phyloP scores from a whole-genome alignment of 2,329 filamentous ascomycete species.

The Neofusicoccum parvum region DNA sequence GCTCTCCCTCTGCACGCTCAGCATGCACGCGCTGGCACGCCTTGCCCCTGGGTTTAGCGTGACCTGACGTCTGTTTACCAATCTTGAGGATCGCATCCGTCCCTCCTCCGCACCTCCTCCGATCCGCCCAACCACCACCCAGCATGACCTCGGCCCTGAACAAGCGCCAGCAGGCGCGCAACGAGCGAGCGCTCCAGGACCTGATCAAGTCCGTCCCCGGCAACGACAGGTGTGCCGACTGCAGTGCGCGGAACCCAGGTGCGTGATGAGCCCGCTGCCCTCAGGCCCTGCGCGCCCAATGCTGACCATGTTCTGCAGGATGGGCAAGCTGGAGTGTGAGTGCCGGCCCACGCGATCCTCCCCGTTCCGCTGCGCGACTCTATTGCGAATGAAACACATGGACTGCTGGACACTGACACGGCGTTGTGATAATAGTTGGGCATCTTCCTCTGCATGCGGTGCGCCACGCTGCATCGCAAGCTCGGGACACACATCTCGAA shows the following conservation, averaged over 20 bases:
- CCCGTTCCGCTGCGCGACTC: not conserved
- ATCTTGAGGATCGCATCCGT: slow-evolving; percentile 19
- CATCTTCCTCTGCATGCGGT: slow-evolving; percentile 96
- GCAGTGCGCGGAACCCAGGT: slow-evolving; percentile 89
- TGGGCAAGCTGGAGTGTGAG: slow-evolving; percentile 97
- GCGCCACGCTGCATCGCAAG: slow-evolving; percentile 92
- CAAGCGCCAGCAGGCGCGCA: slow-evolving; percentile 97
- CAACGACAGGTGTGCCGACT: slow-evolving; percentile 94
- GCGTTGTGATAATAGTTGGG: slow-evolving; percentile 65
- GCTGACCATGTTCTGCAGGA: slow-evolving; percentile 52
- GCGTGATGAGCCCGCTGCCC: slow-evolving; percentile 37
- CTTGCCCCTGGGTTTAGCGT: slow-evolving; percentile 15
- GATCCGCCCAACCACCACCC: slow-evolving; percentile 13
- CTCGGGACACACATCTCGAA: slow-evolving; percentile 97
- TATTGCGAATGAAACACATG: not conserved
- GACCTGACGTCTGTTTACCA: slow-evolving; percentile 21
- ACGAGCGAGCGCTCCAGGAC: slow-evolving; percentile 89
- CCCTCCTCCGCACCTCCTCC: slow-evolving; percentile 17
- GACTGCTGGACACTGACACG: slow-evolving; percentile 6
- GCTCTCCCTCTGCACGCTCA: slow-evolving; percentile 1
- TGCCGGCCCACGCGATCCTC: slow-evolving; percentile 26
- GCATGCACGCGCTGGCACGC: slow-evolving; percentile 21
- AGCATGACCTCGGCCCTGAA: slow-evolving; percentile 74
- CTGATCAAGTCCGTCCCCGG: slow-evolving; percentile 81
- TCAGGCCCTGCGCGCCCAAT: slow-evolving; percentile 8